Evolutionary conservation across 495 filamentous ascomycete species (phyloP), one percentile per base, ranked within the genome.

Genomic region (Trichoderma parareesei): DNA sequence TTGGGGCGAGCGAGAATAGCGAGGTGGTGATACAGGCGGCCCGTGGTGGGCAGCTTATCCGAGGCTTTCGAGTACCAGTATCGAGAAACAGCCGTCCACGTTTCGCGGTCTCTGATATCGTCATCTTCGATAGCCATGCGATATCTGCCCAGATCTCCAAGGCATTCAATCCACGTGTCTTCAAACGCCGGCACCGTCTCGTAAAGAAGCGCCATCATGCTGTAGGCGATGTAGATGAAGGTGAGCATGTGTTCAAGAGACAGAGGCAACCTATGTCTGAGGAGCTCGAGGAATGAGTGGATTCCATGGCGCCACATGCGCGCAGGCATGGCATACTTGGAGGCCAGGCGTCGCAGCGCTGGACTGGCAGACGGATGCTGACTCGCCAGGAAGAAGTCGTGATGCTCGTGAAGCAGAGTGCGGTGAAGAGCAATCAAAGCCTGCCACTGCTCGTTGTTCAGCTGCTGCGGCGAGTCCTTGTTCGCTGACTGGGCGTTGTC

Each of bases 111-210:
- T 11, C 82, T 76, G 20, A 86, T 74, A 63, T 91, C 85, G 42
- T 84, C 80, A 61, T 92, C 87, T 70, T 93, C 89, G 38, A 93
- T 87, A 1, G 89, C 89, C 89, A 93, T 92, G 0, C 78, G 64
- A 49, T 81, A 81, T 4, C 78, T 74, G 0, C 84, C 88, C 3
- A 94, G 73, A 72, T 94, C 91, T 0, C 91, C 91, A 0, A 97
- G 78, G 69, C 91, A 96, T 67, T 97, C 92, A 35, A 96, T 89
- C 92, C 93, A 97, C 0, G 89, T 95, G 59, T 92, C 89, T 66
- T 88, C 82, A 69, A 93, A 96, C 0, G 81, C 75, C 3, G 87
- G 82, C 0, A 92, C 88, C 0, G 88, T 92, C 70, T 93, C 90
- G 64, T 88, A 82, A 0, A 94, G 76, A 4, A 94, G 72, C 0